phyloP scores from a whole-genome alignment of 495 filamentous ascomycete genomes.

The Poronia punctata region DNA sequence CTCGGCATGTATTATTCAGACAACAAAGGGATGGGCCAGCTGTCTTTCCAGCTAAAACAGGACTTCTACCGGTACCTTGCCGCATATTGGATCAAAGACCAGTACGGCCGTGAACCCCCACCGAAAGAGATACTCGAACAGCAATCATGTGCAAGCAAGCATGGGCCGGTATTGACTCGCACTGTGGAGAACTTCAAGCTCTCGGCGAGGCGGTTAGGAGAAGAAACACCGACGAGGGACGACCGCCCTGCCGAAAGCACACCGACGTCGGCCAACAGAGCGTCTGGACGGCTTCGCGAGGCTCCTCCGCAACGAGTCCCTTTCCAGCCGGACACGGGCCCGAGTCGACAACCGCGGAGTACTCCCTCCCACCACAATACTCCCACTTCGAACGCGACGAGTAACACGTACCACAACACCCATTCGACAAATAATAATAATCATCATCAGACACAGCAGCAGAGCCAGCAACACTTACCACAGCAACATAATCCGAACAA shows the following conservation, averaged over 20 bases:
- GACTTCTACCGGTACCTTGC: constrained; percentile 78
- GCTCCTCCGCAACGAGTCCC: constrained; percentile 70
- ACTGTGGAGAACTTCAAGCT: constrained; percentile 64
- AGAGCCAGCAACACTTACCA: constrained; percentile 16
- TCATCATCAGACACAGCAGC: constrained; percentile 21
- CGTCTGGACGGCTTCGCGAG: constrained; percentile 65
- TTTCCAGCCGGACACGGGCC: constrained; percentile 70
- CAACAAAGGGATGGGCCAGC: constrained; percentile 57
- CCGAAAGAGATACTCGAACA: constrained; percentile 77
- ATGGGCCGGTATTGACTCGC: constrained; percentile 65
- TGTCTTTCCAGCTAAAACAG: constrained; percentile 71
- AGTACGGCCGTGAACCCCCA: constrained; percentile 67
- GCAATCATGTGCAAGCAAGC: constrained; percentile 42
- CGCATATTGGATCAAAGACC: constrained; percentile 70
- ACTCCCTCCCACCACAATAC: constrained; percentile 40
- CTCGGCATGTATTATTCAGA: constrained; percentile 51
- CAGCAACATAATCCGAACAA: constrained; percentile 26
- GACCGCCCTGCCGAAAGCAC: constrained; percentile 55
- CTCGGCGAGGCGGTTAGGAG: constrained; percentile 42
- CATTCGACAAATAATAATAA: no score
- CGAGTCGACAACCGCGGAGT: constrained; percentile 53
- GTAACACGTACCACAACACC: constrained; percentile 25
- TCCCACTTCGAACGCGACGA: constrained; percentile 22
- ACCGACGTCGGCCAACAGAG: constrained; percentile 50
- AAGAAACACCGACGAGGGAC: constrained; percentile 57